Evolutionary conservation across 2,329 filamentous ascomycete genomes (phyloP).

Genomic region (Colletotrichum sp.): DNA sequence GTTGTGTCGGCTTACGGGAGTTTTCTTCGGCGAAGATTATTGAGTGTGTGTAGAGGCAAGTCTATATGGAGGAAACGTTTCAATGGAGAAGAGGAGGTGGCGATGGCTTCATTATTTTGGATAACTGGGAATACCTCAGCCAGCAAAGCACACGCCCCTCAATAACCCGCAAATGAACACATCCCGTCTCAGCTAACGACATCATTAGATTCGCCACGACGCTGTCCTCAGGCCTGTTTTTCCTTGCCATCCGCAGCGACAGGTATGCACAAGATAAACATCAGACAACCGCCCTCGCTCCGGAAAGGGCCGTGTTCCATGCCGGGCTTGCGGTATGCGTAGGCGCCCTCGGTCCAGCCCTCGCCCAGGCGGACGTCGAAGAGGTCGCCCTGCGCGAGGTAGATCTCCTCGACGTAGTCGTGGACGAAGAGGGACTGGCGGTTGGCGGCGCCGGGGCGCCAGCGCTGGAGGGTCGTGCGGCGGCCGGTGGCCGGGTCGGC

Average conservation of each 20-base stretch:
- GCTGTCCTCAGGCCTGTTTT: background rate
- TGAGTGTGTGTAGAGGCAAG: background rate
- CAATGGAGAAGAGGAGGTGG: background rate
- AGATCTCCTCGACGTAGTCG: conserved; percentile 42
- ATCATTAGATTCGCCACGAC: background rate
- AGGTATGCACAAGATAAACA: conserved; percentile 32
- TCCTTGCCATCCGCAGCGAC: conserved; percentile 10
- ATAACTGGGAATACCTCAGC: background rate
- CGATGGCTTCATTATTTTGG: background rate
- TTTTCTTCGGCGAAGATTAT: background rate
- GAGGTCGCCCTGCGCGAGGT: conserved; percentile 38
- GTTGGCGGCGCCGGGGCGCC: conserved; percentile 34
- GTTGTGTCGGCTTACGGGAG: background rate
- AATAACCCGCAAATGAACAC: background rate
- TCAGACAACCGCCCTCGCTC: conserved; percentile 38
- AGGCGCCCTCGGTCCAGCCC: conserved; percentile 37
- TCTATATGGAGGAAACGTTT: background rate
- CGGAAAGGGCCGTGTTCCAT: conserved; percentile 44
- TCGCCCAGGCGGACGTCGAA: conserved; percentile 33
- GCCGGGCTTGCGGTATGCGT: conserved; percentile 43
- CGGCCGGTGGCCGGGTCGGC: conserved; percentile 30
- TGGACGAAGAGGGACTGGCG: conserved; percentile 35
- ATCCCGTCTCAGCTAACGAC: background rate
- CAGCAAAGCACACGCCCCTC: background rate
- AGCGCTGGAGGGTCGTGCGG: conserved; percentile 38